A percentile compares a stretch with the other conserved stretches of the same genome.
Evolutionary conservation across 352 stramenopile genomes (phyloP).

Genomic region (Peronospora farinosa): DNA sequence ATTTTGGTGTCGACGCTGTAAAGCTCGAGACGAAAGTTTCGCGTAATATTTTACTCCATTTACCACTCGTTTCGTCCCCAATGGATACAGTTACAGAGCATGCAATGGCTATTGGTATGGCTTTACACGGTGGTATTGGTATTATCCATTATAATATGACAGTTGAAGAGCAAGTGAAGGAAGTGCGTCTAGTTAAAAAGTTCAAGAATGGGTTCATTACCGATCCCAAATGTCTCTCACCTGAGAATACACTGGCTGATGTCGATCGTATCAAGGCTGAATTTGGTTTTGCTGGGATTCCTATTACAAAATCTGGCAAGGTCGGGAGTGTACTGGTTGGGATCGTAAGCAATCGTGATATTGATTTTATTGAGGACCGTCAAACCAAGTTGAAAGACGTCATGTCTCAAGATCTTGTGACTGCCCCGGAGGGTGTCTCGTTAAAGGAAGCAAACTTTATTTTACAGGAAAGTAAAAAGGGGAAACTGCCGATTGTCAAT

Average conservation of each 20-base stretch:
- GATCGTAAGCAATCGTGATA: slow-evolving; percentile 99
- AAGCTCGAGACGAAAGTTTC: slow-evolving; percentile 92
- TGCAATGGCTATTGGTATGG: slow-evolving; percentile 99
- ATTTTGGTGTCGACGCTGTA: slow-evolving; percentile 74
- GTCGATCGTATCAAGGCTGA: slow-evolving; percentile 93
- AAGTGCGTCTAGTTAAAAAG: slow-evolving; percentile 94
- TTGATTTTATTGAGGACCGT: slow-evolving; percentile 97
- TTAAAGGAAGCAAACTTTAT: slow-evolving; percentile 97
- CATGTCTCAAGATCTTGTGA: slow-evolving; percentile 89
- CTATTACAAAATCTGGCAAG: slow-evolving; percentile 97
- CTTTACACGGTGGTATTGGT: slow-evolving; percentile 97
- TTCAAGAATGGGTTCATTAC: slow-evolving; percentile 99
- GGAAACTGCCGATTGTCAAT: slow-evolving; percentile 99
- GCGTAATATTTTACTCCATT: slow-evolving; percentile 92
- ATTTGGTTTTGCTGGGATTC: slow-evolving; percentile 97
- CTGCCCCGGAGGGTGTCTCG: slow-evolving; percentile 91
- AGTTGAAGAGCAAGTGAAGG: slow-evolving; percentile 94
- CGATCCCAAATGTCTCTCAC: slow-evolving; percentile 94
- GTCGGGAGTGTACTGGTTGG: slow-evolving; percentile 96
- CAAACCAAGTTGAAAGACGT: slow-evolving; percentile 78
- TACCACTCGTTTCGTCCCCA: slow-evolving; percentile 95
- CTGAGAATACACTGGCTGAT: slow-evolving; percentile 93
- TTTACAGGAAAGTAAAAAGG: slow-evolving; percentile 97
- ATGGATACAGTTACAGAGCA: slow-evolving; percentile 99
- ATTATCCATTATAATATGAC: slow-evolving; percentile 99